These are phyloP conservation scores for Penicillium maclennaniae DNA, from an alignment of 495 filamentous ascomycete species.

Conservation along the genomic window DNA sequence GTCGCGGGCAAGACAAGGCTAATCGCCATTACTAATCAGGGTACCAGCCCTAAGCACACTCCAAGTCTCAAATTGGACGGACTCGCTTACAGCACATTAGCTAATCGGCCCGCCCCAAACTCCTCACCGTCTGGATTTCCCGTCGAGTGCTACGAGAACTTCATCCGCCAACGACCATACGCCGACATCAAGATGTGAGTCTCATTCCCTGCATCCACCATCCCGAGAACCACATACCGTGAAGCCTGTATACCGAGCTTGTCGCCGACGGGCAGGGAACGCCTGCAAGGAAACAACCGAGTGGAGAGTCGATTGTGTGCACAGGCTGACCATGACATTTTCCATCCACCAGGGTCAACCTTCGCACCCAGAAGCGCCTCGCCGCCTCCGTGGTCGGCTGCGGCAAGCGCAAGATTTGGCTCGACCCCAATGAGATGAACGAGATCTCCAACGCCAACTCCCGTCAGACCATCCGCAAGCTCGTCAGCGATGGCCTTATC, in stretches of 20 bases:
- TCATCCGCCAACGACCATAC: conserved; percentile 52
- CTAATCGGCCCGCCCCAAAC: conserved; percentile 47
- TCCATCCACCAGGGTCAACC: conserved; percentile 79
- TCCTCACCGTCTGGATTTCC: conserved; percentile 44
- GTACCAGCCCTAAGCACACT: conserved; percentile 20
- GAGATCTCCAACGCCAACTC: conserved; percentile 99
- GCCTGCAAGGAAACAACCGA: conserved; percentile 5
- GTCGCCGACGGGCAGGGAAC: neutral
- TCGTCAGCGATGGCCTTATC: conserved; percentile 99
- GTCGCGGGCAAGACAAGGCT: neutral
- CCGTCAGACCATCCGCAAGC: conserved; percentile 99
- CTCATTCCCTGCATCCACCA: conserved; percentile 26
- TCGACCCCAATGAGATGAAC: conserved; percentile 98
- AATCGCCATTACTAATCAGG: neutral
- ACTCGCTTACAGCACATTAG: conserved; percentile 49
- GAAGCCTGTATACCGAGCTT: neutral
- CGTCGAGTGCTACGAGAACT: conserved; percentile 47
- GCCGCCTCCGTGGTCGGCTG: conserved; percentile 96
- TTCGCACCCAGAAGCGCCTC: conserved; percentile 99
- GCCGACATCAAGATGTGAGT: conserved; percentile 56
- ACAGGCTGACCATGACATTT: conserved; percentile 37
- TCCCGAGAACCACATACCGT: conserved; percentile 10
- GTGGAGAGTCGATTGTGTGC: conserved; percentile 13
- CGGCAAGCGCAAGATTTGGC: conserved; percentile 99
- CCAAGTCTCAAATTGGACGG: conserved; percentile 15